Conservation (phyloP, 345 rosid species). For the Hibiscus mutabilis region DNA sequence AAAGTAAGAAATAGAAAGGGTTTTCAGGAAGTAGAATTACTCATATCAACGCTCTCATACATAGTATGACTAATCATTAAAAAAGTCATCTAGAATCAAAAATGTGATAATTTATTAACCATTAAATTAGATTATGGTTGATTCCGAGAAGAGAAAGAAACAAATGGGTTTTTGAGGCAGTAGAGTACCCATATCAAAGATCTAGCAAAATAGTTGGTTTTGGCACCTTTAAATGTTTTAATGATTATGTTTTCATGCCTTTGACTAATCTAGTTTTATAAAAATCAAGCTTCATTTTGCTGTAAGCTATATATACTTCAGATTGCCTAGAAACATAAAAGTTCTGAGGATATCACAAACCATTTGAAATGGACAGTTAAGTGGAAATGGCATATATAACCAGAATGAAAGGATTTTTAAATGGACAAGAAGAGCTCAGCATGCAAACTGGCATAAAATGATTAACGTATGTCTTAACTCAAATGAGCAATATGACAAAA, state of each 20-base stretch:
- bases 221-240: not conserved
- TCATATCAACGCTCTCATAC: not conserved
- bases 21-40: not conserved
- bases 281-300: not conserved
- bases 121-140: not conserved
- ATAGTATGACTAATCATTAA: not conserved
- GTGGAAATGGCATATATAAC: not conserved
- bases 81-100: not conserved
- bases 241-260: not conserved
- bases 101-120: not conserved
- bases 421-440: not conserved
- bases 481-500: not conserved
- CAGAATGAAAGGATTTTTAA: not conserved
- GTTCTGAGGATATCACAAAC: not conserved
- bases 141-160: not conserved
- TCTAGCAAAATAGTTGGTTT: not conserved
- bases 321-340: not conserved
- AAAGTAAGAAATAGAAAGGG: not conserved
- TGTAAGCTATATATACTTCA: not conserved
- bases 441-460: not conserved
- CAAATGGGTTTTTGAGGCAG: not conserved
- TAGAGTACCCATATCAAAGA: not conserved
- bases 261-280: not conserved
- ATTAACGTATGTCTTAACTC: not conserved
- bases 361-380: not conserved